Percentiles rank a stretch among this genome's conserved stretches.
phyloP scores from a whole-genome alignment of 495 filamentous ascomycete species.

The Neurospora sp. region DNA sequence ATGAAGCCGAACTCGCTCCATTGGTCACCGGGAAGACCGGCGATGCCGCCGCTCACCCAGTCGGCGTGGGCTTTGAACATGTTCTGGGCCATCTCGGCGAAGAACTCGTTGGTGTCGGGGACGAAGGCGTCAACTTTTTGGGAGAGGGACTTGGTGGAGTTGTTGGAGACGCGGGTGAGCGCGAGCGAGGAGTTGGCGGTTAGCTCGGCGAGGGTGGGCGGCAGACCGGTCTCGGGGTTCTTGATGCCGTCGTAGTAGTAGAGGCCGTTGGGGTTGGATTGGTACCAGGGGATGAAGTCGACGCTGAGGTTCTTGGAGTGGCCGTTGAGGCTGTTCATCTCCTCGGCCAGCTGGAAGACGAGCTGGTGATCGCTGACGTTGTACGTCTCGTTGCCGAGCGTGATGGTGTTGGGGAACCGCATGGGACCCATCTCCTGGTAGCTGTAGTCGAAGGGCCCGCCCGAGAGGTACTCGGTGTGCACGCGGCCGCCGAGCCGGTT shows the following conservation, averaged over 20 bases:
- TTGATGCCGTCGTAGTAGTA: slow-evolving; percentile 43
- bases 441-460: slow-evolving; percentile 53
- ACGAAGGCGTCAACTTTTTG: slow-evolving; percentile 21
- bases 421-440: slow-evolving; percentile 73
- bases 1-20: slow-evolving; percentile 57
- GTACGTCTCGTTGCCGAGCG: slow-evolving; percentile 43
- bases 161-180: slow-evolving; percentile 26
- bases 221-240: slow-evolving; percentile 25
- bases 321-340: slow-evolving; percentile 48
- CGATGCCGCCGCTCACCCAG: slow-evolving; percentile 23
- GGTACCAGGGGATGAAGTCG: slow-evolving; percentile 57
- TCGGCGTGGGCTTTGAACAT: slow-evolving; percentile 55
- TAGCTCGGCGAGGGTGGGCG: slow-evolving; percentile 35
- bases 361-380: slow-evolving; percentile 49
- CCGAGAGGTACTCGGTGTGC: slow-evolving; percentile 51
- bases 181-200: slow-evolving; percentile 28
- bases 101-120: slow-evolving; percentile 18
- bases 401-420: slow-evolving; percentile 48
- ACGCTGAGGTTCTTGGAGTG: slow-evolving; percentile 42
- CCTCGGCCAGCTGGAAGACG: slow-evolving; percentile 52
- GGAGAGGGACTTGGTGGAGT: slow-evolving; percentile 26
- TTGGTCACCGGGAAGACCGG: slow-evolving; percentile 30
- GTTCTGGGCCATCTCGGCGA: slow-evolving; percentile 43
- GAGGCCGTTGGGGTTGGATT: slow-evolving; percentile 43
- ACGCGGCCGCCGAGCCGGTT: slow-evolving; percentile 42